Base-by-base conservation (phyloP, 345 rosid species). In the Anastatica hierochuntica region DNA sequence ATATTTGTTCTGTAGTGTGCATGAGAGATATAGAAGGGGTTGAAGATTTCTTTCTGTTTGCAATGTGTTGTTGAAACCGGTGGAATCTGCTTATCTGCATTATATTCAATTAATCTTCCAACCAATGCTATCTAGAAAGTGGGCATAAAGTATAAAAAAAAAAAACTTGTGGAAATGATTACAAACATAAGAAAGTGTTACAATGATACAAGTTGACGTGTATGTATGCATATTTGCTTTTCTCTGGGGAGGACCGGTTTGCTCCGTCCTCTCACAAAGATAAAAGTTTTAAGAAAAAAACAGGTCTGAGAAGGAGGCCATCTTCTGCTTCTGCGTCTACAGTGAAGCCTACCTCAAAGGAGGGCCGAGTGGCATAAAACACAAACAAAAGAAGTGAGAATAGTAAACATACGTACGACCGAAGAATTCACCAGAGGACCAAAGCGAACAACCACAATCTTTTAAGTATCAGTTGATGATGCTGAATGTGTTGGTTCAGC, bases 401-500 rank as follows among this genome's bases (percentile, higher is more conserved):
- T 51, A 58, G 43, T 58, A 53, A 45, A 45, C 62, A 47, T 16
- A 54, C 18, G 49, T 20, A 24, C 14, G 36, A n/a, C 8, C 49
- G 44, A 42, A 63, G 56, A 21, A 35, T 29, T 21, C 39, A 39
- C 40, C 43, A 1, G 14, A 44, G 18, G 40, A 23, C 15, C 56
- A 39, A 54, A 59, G 20, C 40, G 43, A 17, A 30, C 15, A 45
- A 20, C 41, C 23, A 48, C 36, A 31, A 31, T 31, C 36, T 31
- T 31, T 27, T 27, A 81, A 56, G 74, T 67, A 57, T 76, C 77
- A 23, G 72, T 49, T 15, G 45, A 27, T 20, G 81, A 53, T 53
- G 69, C 79, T 62, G 75, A 72, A 14, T 37, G 63, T 46, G 62
- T 72, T 46, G 71, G 63, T 63, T 67, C 75, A 26, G 78, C 14